Conservation (phyloP, 1,284 basidiomycete genomes). For the Chondrostereum purpureum region DNA sequence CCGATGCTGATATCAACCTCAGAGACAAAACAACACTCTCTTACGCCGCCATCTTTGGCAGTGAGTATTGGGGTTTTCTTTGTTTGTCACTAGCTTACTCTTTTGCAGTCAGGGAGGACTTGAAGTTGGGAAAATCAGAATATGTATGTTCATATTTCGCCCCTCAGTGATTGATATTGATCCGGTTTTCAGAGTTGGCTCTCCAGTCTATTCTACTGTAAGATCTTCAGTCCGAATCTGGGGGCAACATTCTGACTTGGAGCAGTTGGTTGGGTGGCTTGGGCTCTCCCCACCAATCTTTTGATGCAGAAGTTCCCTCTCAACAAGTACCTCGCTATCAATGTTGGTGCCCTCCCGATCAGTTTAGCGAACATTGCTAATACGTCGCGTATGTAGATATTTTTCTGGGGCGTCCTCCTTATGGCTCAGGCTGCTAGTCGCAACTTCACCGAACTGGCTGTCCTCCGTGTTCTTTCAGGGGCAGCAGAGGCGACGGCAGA, state of each 20-base stretch:
- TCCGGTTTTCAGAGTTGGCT: conserved; percentile 21
- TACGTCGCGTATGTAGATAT: conserved; percentile 12
- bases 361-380: no score
- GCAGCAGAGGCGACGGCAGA: conserved; percentile 31
- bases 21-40: conserved; percentile 27
- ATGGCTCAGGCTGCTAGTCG: conserved; percentile 36
- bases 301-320: conserved; percentile 39
- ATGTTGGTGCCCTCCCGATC: no score
- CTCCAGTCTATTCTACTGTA: conserved; percentile 33
- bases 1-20: conserved; percentile 1
- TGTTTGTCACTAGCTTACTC: neutral
- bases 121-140: conserved; percentile 16
- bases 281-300: conserved; percentile 40
- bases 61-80: conserved; percentile 10
- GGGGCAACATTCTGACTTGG: neutral
- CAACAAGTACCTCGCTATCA: conserved; percentile 35
- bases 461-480: conserved; percentile 36
- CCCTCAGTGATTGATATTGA: conserved; percentile 16
- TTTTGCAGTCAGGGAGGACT: conserved; percentile 17
- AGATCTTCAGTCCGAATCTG: conserved; percentile 7
- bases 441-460: conserved; percentile 33
- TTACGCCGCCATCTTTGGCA: conserved; percentile 21
- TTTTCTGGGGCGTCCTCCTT: conserved; percentile 36
- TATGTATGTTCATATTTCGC: conserved; percentile 23
- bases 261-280: conserved; percentile 34